Base-by-base conservation (phyloP, 2,329 filamentous ascomycete genomes). In the Aspergillus sp. region DNA sequence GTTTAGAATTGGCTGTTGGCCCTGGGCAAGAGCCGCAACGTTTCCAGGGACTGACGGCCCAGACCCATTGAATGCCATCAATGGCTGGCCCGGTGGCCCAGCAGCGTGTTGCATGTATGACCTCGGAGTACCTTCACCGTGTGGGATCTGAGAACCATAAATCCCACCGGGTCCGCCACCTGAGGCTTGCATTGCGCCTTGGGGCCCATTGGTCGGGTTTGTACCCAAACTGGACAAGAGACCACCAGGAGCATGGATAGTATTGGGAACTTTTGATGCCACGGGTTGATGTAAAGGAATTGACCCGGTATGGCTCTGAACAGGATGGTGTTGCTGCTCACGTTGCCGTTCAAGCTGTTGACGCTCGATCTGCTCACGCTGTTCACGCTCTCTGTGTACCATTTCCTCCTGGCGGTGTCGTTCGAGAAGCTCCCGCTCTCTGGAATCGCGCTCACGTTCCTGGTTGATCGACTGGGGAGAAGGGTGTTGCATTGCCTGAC, bases 261-360 rank as follows among this genome's bases (percentile, higher is more conserved):
- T 89, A 62, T 87, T 89, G 56, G 89, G 78, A 61, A 91, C 81
- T 75, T 93, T 81, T 70, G 92, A 86, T 61, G 93, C 93, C 58
- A 97, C 92, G 5, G 93, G 93, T 74, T 98, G 93, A 75, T 98
- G 93, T 66, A 98, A 88, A 54, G 93, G 91, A 54, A 96, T 90
- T 3, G 93, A 91, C 56, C 89, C 91, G 39, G 90, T 88, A 70
- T 90, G 93, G 76, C 89, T 95, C 74, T 97, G 93, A 70, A 95
- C 91, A 24, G 89, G 86, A 59, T 89, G 84, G 50, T 85, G 83
- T 68, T 86, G 87, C 51, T 85, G 83, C 44, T 79, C 77, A 50
- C 77, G 70, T 60, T 86, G 83, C 42, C 83, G 79, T 62, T 86
- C 82, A 55, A 70, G 57, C 53, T 72, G 87, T 70, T 86, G 83